Percentiles rank a stretch among this genome's conserved stretches.
phyloP scores from a whole-genome alignment of 768 basidiomycete species.

The Sarcodon sp. region DNA sequence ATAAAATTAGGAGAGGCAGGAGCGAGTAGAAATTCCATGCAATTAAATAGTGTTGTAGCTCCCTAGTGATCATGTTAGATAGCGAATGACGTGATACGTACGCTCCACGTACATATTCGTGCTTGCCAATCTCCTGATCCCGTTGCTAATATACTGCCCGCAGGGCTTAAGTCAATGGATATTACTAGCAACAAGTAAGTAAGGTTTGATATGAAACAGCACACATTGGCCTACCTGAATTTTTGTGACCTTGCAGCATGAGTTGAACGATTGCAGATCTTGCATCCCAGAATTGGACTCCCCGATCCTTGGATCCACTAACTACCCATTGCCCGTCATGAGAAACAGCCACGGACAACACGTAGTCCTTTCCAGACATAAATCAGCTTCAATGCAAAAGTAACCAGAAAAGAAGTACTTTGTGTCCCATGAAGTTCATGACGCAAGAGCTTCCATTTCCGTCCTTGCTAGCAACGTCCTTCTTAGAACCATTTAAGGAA shows the following conservation, averaged over 20 bases:
- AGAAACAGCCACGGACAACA: slow-evolving; percentile 67
- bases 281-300: slow-evolving; percentile 91
- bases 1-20: not conserved
- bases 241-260: slow-evolving; percentile 79
- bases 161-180: slow-evolving; percentile 55
- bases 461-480: slow-evolving; percentile 27
- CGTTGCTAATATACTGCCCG: slow-evolving; percentile 49
- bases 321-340: slow-evolving; percentile 94
- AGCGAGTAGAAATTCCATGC: not conserved
- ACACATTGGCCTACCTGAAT: slow-evolving; percentile 35
- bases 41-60: slow-evolving; percentile 1
- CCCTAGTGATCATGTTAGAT: not conserved
- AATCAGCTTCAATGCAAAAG: slow-evolving; percentile 1
- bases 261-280: slow-evolving; percentile 71
- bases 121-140: slow-evolving; percentile 66
- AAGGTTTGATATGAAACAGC: not conserved
- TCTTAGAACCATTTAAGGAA: slow-evolving; percentile 6
- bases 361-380: slow-evolving; percentile 39
- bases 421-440: slow-evolving; percentile 86
- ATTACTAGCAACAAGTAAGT: slow-evolving; percentile 32
- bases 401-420: slow-evolving; percentile 28
- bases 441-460: slow-evolving; percentile 43
- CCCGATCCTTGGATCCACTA: slow-evolving; percentile 90
- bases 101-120: slow-evolving; percentile 40
- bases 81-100: no score